Conservation (phyloP, 2,329 filamentous ascomycete species). For the Cytospora mali region DNA sequence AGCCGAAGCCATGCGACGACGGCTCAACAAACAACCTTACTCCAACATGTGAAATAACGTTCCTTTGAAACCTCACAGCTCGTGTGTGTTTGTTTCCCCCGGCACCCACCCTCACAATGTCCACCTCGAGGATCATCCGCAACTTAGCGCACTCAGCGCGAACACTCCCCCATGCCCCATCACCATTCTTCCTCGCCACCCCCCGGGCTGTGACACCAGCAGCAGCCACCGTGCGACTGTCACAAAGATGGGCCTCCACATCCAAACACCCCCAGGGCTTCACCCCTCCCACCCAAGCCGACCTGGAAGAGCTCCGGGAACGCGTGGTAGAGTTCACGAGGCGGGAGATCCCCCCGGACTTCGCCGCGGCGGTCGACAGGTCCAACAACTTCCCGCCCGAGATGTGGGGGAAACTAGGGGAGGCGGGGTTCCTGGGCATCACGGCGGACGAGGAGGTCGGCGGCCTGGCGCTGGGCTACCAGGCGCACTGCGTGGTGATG, state of each 20-base stretch:
- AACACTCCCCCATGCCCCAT: constrained; percentile 28
- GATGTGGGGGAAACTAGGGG: constrained; percentile 93
- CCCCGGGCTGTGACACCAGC: constrained; percentile 37
- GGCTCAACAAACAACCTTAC: neutral
- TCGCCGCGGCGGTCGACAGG: constrained; percentile 82
- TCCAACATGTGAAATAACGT: neutral
- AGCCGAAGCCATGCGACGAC: constrained; percentile 25
- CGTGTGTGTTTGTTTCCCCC: no score
- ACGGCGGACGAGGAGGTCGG: constrained; percentile 93
- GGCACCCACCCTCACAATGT: constrained; percentile 39
- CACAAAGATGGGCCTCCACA: constrained; percentile 52
- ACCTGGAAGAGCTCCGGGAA: constrained; percentile 80
- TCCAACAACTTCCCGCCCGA: constrained; percentile 84
- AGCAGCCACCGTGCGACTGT: constrained; percentile 30
- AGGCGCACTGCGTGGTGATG: constrained; percentile 93
- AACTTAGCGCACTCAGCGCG: constrained; percentile 37
- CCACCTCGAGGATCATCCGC: constrained; percentile 43
- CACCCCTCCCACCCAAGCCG: constrained; percentile 67
- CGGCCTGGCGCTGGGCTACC: constrained; percentile 89
- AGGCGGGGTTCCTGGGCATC: constrained; percentile 88
- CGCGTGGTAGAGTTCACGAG: constrained; percentile 86
- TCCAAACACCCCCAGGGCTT: constrained; percentile 64
- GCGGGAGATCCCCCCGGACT: constrained; percentile 81
- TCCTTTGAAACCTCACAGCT: neutral
- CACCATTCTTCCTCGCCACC: constrained; percentile 32